These are phyloP conservation scores for Suillus hirtellus DNA, from an alignment of 768 basidiomycete genomes.

Conservation along the genomic window DNA sequence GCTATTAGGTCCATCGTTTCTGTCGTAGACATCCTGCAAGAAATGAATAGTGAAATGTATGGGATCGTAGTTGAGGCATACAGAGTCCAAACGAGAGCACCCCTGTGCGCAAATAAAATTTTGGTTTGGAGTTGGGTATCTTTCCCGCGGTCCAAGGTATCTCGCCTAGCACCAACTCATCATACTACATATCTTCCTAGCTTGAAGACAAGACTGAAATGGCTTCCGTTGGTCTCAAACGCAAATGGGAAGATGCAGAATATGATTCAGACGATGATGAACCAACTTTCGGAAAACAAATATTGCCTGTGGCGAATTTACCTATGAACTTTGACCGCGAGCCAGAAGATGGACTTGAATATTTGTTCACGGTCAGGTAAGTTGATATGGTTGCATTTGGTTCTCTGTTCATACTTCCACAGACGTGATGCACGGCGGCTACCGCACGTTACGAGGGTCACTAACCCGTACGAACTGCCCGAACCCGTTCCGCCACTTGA, in stretches of 20 bases:
- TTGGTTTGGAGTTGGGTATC: background rate
- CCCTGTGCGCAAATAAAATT: constrained; percentile 2
- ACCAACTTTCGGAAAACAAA: constrained; percentile 63
- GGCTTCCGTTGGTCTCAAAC: constrained; percentile 42
- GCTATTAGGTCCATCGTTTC: constrained; percentile 25
- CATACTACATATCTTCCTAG: background rate
- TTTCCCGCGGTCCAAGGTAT: background rate
- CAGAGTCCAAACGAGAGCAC: background rate
- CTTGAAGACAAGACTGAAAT: background rate
- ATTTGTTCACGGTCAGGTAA: constrained; percentile 81
- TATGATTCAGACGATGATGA: constrained; percentile 60
- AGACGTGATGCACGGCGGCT: constrained; percentile 73
- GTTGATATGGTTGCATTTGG: constrained; percentile 16
- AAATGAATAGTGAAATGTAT: constrained; percentile 7
- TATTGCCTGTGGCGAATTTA: constrained; percentile 78
- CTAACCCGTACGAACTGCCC: constrained; percentile 64
- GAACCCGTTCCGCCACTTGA: constrained; percentile 15
- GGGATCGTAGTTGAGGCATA: constrained; percentile 7
- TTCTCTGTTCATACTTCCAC: constrained; percentile 16
- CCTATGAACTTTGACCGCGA: constrained; percentile 65
- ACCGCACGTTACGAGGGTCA: constrained; percentile 63
- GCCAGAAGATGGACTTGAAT: constrained; percentile 74
- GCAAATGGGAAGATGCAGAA: constrained; percentile 52
- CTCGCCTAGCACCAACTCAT: background rate
- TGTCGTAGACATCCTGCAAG: constrained; percentile 21